Evolutionary conservation across 768 basidiomycete species (phyloP), one percentile per base, ranked within the genome.

Genomic region (Lenzites betulinus): DNA sequence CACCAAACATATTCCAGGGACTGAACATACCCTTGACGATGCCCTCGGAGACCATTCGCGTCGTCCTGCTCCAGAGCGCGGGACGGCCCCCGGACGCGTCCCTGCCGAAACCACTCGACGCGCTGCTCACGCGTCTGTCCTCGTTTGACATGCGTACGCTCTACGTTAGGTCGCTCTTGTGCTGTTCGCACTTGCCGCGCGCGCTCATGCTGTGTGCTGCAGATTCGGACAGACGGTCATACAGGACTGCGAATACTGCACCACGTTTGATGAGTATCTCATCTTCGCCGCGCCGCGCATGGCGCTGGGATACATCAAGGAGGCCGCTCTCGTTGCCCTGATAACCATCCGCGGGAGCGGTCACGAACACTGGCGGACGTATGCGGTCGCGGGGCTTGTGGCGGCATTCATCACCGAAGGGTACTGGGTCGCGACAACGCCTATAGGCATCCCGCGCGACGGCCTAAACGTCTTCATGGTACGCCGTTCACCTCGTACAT

Each of bases 181-280:
- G 25, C 47, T 25, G 18, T 53, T 15, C 47, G 20, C 20, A 26
- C 35, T 20, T 44, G 42, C 4, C 8, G 39, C 43, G 49, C 11
- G 15, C 33, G 7, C 60, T 53, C 11, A 58, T 41, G 47, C 12
- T n/a, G 12, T 11, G 42, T 42, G 33, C 50, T 30, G 25, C 55
- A 89, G 90, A 58, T 88, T 90, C 60, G 90, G 90, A 23, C 90
- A 92, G 71, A 71, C 78, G 26, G 81, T 83, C 5, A 71, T 92
- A 16, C 76, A 84, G 46, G 79, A 78, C 8, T 92, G 90, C 72
- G 78, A 78, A n/a, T 83, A 86, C 68, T 92, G 90, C 71, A 78
- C 77, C 22, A 81, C 85, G 15, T 77, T 77, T 51, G 70, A 79
- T 26, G 89, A 91, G 58, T 90, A 82, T 68, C 79, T 79, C 9